Evolutionary conservation across 2,329 filamentous ascomycete genomes (phyloP).

Genomic region (Pyrenochaeta sp.): DNA sequence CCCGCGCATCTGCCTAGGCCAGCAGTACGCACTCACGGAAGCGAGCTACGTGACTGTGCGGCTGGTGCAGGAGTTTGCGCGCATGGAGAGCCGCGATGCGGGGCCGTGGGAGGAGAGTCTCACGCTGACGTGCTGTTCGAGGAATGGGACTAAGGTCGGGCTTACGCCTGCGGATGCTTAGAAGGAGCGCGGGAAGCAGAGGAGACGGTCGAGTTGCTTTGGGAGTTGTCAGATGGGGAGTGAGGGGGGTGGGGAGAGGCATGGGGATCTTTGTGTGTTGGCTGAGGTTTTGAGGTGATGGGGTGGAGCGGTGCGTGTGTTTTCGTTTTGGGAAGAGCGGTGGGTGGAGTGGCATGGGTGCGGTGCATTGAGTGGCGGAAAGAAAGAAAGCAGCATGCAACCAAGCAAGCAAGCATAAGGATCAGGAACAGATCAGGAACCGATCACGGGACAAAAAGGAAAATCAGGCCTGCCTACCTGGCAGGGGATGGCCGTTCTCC

Average conservation of each 20-base stretch:
- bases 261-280: constrained; percentile 13
- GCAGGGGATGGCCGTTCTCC: too few species aligned
- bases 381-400: too few species aligned
- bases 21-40: constrained; percentile 47
- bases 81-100: constrained; percentile 37
- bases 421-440: too few species aligned
- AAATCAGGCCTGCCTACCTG: too few species aligned
- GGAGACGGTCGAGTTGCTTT: constrained; percentile 10
- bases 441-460: too few species aligned
- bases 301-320: too few species aligned
- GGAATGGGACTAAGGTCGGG: constrained; percentile 40
- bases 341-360: too few species aligned
- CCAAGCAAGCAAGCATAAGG: too few species aligned
- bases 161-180: constrained; percentile 36
- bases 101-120: constrained; percentile 40
- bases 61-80: constrained; percentile 41
- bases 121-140: constrained; percentile 36
- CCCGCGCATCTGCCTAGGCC: constrained; percentile 47
- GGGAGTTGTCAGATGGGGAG: constrained; percentile 7
- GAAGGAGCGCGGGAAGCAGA: constrained; percentile 7
- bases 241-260: neutral
- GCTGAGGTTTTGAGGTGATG: constrained; percentile 5
- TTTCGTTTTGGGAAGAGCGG: too few species aligned
- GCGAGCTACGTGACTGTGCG: constrained; percentile 44
- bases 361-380: too few species aligned